phyloP scores from a whole-genome alignment of 768 basidiomycete genomes.

The Hypholoma fasciculare region DNA sequence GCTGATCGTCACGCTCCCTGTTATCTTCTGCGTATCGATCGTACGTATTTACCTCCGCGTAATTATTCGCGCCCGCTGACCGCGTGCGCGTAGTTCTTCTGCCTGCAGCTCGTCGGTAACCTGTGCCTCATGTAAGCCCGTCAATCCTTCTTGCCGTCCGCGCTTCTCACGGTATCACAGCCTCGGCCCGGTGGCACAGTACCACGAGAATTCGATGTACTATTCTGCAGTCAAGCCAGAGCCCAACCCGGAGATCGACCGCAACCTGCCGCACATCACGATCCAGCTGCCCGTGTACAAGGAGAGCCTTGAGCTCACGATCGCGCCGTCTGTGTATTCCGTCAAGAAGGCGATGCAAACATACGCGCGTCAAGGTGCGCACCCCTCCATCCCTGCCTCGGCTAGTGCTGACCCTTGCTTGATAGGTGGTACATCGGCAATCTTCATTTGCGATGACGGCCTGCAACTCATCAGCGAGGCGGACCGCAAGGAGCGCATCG shows the following conservation, averaged over 20 bases:
- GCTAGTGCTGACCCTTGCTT: no score
- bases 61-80: conserved; percentile 30
- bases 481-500: conserved; percentile 62
- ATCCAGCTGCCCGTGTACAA: conserved; percentile 90
- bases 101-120: conserved; percentile 61
- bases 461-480: conserved; percentile 55
- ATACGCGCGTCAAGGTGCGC: conserved; percentile 72
- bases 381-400: no score
- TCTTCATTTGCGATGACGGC: conserved; percentile 83
- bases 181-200: conserved; percentile 74
- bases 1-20: conserved; percentile 57
- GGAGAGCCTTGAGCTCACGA: conserved; percentile 52
- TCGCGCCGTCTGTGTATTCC: conserved; percentile 55
- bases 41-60: conserved; percentile 43
- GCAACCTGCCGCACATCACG: conserved; percentile 70
- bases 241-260: conserved; percentile 39
- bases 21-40: conserved; percentile 76
- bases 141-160: conserved; percentile 64
- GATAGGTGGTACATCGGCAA: conserved; percentile 59
- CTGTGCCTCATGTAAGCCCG: conserved; percentile 56
- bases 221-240: conserved; percentile 61
- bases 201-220: conserved; percentile 76
- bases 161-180: no score
- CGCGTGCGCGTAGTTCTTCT: conserved; percentile 68
- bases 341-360: conserved; percentile 81